These are phyloP conservation scores for Annulohypoxylon moriforme DNA, from an alignment of 495 filamentous ascomycete genomes.

Conservation along the genomic window DNA sequence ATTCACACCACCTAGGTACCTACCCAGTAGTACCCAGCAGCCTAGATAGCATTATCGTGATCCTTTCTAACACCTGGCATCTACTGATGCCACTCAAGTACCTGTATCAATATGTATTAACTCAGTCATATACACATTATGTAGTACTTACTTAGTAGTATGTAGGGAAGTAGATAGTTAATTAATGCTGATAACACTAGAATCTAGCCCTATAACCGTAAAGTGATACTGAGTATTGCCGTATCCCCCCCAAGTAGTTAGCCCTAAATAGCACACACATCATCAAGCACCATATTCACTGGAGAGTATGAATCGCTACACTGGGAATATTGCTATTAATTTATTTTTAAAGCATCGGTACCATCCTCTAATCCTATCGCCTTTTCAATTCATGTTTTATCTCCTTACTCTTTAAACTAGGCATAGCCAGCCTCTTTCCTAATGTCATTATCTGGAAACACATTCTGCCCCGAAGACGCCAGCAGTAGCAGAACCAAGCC, in stretches of 20 bases:
- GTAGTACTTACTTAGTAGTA: no score
- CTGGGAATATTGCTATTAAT: background rate
- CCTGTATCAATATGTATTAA: no score
- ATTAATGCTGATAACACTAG: no score
- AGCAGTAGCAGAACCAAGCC: constrained; percentile 54
- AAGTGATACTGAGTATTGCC: no score
- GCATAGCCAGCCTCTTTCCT: background rate
- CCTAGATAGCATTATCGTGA: background rate
- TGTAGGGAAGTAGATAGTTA: no score
- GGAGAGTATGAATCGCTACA: background rate
- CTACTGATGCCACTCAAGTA: no score
- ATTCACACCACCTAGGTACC: no score
- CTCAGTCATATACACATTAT: no score
- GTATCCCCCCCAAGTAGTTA: background rate
- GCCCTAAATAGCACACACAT: background rate
- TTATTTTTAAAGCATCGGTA: background rate
- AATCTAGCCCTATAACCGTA: no score
- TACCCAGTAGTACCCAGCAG: no score
- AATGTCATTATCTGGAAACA: constrained; percentile 48
- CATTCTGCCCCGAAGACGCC: constrained; percentile 60
- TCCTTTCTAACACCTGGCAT: no score
- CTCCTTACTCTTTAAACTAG: background rate
- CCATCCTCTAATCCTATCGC: background rate
- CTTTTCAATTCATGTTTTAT: background rate
- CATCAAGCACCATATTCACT: background rate